Evolutionary conservation across 73 alveolate genomes (phyloP).

Genomic region (Paramecium octaurelia): DNA sequence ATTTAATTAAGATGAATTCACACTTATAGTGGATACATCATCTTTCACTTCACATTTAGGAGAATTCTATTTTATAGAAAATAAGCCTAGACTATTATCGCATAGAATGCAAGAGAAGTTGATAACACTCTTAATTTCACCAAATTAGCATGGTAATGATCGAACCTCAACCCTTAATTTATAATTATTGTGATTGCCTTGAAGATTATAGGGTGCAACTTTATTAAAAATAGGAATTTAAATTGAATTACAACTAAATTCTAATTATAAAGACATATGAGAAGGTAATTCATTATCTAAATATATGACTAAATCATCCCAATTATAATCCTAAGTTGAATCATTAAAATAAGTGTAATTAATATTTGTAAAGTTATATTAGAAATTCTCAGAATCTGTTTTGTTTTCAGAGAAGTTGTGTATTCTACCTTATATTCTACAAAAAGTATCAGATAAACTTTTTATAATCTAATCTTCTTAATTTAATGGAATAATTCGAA

Average conservation of each 20-base stretch:
- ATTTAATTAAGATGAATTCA: background rate
- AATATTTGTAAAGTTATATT: background rate
- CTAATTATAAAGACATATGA: background rate
- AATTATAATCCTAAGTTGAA: slow-evolving; percentile 1
- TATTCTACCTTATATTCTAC: background rate
- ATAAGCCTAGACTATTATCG: background rate
- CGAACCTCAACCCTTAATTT: background rate
- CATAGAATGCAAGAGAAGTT: background rate
- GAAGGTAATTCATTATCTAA: background rate
- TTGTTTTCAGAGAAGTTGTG: background rate
- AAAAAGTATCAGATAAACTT: background rate
- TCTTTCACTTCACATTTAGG: background rate
- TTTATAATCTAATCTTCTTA: background rate
- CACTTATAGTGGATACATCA: background rate
- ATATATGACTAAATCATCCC: background rate
- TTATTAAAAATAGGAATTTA: background rate
- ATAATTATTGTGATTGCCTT: background rate
- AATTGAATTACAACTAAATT: background rate
- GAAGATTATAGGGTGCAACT: background rate
- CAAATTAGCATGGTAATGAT: background rate
- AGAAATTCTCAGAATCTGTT: background rate
- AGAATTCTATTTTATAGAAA: background rate
- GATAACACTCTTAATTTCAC: background rate
- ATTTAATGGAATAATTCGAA: background rate
- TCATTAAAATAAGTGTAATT: background rate